Percentiles rank a stretch among this genome's conserved stretches.
phyloP scores from a whole-genome alignment of 1,284 basidiomycete species.

The Rhodotorula sp. region DNA sequence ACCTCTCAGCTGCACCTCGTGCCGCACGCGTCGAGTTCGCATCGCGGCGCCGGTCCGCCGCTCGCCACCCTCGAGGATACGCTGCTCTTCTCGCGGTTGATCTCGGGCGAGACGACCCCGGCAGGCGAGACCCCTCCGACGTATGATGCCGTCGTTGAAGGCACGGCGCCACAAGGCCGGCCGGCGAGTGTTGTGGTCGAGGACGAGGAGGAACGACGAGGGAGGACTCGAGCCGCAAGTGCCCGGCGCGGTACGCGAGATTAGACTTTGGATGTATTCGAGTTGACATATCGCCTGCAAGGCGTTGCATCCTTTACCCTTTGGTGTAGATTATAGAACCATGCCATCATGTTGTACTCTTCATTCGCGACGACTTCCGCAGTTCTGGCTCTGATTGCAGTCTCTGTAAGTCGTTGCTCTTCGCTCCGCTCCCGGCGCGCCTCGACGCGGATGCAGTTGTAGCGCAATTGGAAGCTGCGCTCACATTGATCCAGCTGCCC shows the following conservation, averaged over 20 bases:
- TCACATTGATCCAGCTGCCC: no score
- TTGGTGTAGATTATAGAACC: no score
- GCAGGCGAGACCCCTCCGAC: constrained; percentile 64
- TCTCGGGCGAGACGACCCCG: constrained; percentile 63
- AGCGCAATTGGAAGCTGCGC: no score
- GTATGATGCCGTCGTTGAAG: constrained; percentile 55
- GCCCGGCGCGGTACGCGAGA: not conserved
- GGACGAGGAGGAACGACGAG: constrained; percentile 9
- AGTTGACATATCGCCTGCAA: not conserved
- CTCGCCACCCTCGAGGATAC: constrained; percentile 32
- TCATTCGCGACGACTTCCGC: no score
- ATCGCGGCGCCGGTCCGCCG: constrained; percentile 2
- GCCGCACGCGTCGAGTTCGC: constrained; percentile 2
- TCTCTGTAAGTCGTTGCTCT: no score
- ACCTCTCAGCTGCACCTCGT: not conserved
- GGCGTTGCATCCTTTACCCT: no score
- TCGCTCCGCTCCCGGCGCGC: no score
- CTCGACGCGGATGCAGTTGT: no score
- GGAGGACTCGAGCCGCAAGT: constrained; percentile 7
- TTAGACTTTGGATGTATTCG: not conserved
- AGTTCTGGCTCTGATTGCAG: no score
- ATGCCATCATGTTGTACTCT: no score
- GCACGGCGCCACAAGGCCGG: not conserved
- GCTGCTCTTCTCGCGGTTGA: constrained; percentile 54
- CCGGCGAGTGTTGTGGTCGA: constrained; percentile 1